phyloP scores from a whole-genome alignment of 2,329 filamentous ascomycete genomes.

The Botrytis elliptica region DNA sequence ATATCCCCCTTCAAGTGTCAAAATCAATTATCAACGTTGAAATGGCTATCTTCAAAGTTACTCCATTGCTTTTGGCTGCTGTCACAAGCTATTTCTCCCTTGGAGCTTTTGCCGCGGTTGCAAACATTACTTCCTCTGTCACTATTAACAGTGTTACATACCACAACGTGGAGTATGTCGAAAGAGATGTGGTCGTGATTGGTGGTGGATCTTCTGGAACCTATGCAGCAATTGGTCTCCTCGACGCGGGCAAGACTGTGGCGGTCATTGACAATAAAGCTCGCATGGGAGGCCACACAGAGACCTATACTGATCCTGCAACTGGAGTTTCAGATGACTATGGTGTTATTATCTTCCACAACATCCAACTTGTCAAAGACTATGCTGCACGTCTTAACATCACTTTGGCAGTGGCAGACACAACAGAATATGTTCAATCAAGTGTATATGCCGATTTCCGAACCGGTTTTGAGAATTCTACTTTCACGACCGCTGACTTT shows the following conservation, averaged over 20 bases:
- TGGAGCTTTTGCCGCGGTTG: neutral
- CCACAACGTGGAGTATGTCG: neutral
- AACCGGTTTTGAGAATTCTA: slow-evolving; percentile 21
- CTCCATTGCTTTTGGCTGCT: neutral
- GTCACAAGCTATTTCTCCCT: neutral
- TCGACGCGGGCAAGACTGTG: slow-evolving; percentile 39
- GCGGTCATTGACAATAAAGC: slow-evolving; percentile 41
- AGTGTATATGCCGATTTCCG: slow-evolving; percentile 18
- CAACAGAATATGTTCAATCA: neutral
- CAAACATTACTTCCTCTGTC: neutral
- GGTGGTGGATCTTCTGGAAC: slow-evolving; percentile 42
- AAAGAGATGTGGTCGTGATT: slow-evolving; percentile 39
- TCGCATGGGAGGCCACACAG: slow-evolving; percentile 35
- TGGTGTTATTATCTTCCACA: slow-evolving; percentile 38
- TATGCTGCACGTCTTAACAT: slow-evolving; percentile 24
- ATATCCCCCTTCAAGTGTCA: neutral
- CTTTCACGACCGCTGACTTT: slow-evolving; percentile 18
- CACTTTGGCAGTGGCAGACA: neutral
- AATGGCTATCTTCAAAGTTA: neutral
- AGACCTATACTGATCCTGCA: slow-evolving; percentile 38
- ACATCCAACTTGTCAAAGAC: slow-evolving; percentile 18
- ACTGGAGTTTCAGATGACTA: slow-evolving; percentile 41
- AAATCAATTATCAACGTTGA: neutral
- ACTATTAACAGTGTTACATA: neutral
- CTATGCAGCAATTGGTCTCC: slow-evolving; percentile 40